phyloP scores from a whole-genome alignment of 148 eudicot genomes.

The Selenicereus undatus region DNA sequence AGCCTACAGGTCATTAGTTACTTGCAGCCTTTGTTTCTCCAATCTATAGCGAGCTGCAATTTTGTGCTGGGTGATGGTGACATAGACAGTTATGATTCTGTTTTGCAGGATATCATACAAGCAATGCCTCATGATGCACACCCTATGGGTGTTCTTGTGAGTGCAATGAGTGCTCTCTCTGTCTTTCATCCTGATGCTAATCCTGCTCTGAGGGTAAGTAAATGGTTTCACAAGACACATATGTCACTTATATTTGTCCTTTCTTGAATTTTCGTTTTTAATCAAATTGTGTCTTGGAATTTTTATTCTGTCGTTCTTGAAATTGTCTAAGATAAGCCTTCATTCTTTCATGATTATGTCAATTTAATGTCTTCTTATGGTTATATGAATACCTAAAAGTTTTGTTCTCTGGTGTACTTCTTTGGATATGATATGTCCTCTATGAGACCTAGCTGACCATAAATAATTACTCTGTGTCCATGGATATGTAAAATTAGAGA shows the following conservation, averaged over 20 bases:
- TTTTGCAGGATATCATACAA: constrained; percentile 85
- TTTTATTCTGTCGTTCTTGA: not conserved
- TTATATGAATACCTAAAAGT: not conserved
- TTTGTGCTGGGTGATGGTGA: not conserved
- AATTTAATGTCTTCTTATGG: not conserved
- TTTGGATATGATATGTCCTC: not conserved
- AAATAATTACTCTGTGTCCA: too few relatives aligned
- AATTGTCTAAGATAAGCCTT: not conserved
- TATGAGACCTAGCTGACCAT: not conserved
- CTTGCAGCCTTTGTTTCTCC: not conserved
- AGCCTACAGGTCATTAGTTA: not conserved
- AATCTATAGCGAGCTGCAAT: not conserved
- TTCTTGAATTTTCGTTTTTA: not conserved
- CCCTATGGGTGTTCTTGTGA: constrained; percentile 97
- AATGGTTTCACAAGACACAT: not conserved
- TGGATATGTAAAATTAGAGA: not conserved
- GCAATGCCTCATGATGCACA: constrained; percentile 99
- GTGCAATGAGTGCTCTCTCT: constrained; percentile 96
- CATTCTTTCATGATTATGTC: not conserved
- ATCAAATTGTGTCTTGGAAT: too few relatives aligned
- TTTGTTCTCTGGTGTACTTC: not conserved
- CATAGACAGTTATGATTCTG: not conserved
- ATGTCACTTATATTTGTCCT: not conserved
- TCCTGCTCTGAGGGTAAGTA: constrained; percentile 94
- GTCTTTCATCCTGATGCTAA: constrained; percentile 97